Base-by-base conservation (phyloP, 352 stramenopile species). In the Globisporangium viniferum region DNA sequence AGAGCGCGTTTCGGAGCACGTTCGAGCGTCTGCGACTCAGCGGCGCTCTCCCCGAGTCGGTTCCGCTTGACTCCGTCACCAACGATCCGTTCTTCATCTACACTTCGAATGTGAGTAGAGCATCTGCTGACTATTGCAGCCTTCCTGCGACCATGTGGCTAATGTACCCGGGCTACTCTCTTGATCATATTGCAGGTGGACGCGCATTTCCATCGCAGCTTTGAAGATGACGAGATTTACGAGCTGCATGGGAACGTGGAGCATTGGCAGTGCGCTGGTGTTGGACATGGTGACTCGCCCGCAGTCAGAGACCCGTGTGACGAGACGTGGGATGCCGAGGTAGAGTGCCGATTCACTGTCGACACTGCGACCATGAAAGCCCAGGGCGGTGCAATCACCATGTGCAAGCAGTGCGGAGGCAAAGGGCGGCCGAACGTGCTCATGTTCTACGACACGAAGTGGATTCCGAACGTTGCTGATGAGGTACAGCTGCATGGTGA, bases 391-490 rank as follows among this genome's bases (percentile, higher is more conserved):
- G 31, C 69, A 7, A 58, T 81, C 9, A 73, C 75, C 6, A 81
- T 67, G 31, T 94, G 84, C 67, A 77, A 27, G 8, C 64, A 78
- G 10, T 98, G 92, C 69, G 70, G 78, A 10, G 78, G 78, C 8
- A 80, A 85, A 46, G 85, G 76, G 0, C 87, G 92, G 14, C 92
- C 92, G 0, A 95, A 95, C 55, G 87, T 98, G 29, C 78, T 98
- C 15, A 98, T 98, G 92, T 98, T 98, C 66, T 80, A 89, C 44
- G 92, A 98, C 73, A 85, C 80, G 49, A 81, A 85, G 20, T 97
- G 89, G 91, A 80, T 95, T 36, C 73, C 83, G 3, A 97, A 97
- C 59, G 68, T 68, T 1, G 53, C 65, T 4, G 81, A 92, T 54
- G 84, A 92, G 78, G 86, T 94, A 49, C 5, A 61, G 22, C 18